Base-by-base conservation (phyloP, 2,329 filamentous ascomycete genomes). In the Stromatinia cepivora region DNA sequence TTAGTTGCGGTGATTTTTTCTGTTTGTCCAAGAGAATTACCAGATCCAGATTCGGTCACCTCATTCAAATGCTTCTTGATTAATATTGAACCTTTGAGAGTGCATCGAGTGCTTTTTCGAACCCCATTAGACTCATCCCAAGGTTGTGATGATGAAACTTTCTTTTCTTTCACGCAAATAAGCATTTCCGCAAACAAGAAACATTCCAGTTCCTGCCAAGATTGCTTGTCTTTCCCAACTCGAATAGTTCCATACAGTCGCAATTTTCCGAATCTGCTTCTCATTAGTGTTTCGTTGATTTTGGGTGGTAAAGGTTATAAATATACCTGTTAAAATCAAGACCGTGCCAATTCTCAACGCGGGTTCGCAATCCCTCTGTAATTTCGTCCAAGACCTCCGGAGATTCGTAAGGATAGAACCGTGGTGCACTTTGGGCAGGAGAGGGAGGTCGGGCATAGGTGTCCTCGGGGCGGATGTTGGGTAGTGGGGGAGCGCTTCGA, bases 281-380 rank as follows among this genome's bases (percentile, higher is more conserved):
- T 82, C 74, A 82, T 78, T 62, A 68, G 36, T n/a, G 59, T 31
- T 36, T 50, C 36, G 5, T 50, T 22, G 56, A 42, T 52, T 10
- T 22, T 36, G 59, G 20, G 25, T 20, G 42, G 9, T 10, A 20
- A 25, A 53, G 25, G 15, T 15, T 45, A 5, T 42, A 58, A 42
- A 73, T 83, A 76, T 82, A 91, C 85, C 92, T 88, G 77, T 88
- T 88, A 77, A 97, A 97, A 78, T 98, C 94, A 28, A 99, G 84
- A 0, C 95, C 94, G 79, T 99, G 95, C 95, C 95, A 99, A 75
- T 98, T 97, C 76, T 99, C 95, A 15, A 99, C 95, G n/a, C 94
- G 90, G 58, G 84, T 87, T 70, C 92, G 89, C 70, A 99, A 82
- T 72, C 89, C 92, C 77, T 97, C 92, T 0, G 94, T 96, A 77